Base-by-base conservation (phyloP, 352 stramenopile genomes). In the Globisporangium yorkense region DNA sequence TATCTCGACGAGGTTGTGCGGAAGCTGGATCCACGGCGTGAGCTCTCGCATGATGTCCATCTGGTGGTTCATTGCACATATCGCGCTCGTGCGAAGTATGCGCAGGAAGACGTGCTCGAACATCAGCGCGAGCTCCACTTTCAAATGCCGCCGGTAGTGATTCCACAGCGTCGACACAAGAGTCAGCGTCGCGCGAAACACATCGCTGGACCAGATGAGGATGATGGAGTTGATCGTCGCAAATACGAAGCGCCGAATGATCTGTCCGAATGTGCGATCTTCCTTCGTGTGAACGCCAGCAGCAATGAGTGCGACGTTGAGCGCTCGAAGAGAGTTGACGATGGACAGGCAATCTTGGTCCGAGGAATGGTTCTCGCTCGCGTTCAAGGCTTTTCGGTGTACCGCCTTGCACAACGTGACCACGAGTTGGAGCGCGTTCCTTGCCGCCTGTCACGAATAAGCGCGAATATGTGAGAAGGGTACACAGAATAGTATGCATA, bases 1-100 rank as follows among this genome's bases (percentile, higher is more conserved):
- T 7, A 95, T 88, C 57, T 95, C 85, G 33, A 95, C 80, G 12
- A 95, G 77, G 39, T 95, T 95, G 63, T 92, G 83, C 2, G 85
- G 81, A 1, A 95, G 71, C 54, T 95, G 84, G 24, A 95, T 68
- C 81, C 77, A 92, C 29, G 73, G 77, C 4, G 62, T 85, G 49
- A 95, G 66, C 44, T 92, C 85, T 27, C 91, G 70, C 68, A 94
- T 85, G 40, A 95, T 90, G 41, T 83, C 66, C 43, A 88, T 63
- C 59, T 92, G 83, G 53, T 84, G 77, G n/a, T 68, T 75, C 41
- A 65, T 54, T 5, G 84, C 74, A 21, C 72, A 75, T 3, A 61
- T 52, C 5, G 75, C 75, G 8, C 64, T 77, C 20, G 71, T 75
- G 12, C 77, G 72, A 10, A 94, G 66, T 51, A 93, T 91, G 0